Base-by-base conservation (phyloP, 495 filamentous ascomycete species). In the Xylaria scruposa region DNA sequence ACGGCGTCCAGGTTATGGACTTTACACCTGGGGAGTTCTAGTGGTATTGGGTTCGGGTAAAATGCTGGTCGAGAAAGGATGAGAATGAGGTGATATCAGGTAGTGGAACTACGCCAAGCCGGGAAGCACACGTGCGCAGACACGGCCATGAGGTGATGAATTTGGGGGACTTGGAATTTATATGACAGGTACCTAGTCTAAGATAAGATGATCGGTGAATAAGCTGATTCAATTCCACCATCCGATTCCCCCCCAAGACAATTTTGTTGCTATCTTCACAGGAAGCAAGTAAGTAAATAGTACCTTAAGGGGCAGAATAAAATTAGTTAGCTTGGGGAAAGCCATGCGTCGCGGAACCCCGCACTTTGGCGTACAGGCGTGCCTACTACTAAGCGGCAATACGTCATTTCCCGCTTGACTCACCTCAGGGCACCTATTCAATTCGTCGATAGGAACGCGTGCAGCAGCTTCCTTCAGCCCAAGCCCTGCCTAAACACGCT, bases 1-100 rank as follows among this genome's bases (percentile, higher is more conserved):
- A 83, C 12, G 79, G 77, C 64, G 73, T 79, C 8, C 76, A 81
- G 49, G 81, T 87, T 4, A 67, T 86, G 4, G 85, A 86, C 68
- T 88, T 86, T 73, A 71, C 61, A 3, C 81, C 82, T n/a, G 84
- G 81, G 0, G 77, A 70, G 29, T 85, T 84, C 51, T 78, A 67
- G n/a, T n/a, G n/a, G n/a, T n/a, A n/a, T n/a, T n/a, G n/a, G n/a
- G n/a, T n/a, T n/a, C n/a, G n/a, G n/a, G 49, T 13, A 13, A 53
- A 26, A 53, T 13, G 21, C 21, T 0, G 9, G 10, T 26, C 49
- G 19, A 21, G 21, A n/a, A 53, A 51, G n/a, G 49, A 51, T 9
- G 36, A 38, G 36, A 9, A 38, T 38, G 36, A 38, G 36, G 36
- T 31, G 29, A 31, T 31, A 38, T 42, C 38, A 13, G 38, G 12